A percentile compares a stretch with the other conserved stretches of the same genome.
Evolutionary conservation across 2,329 filamentous ascomycete genomes (phyloP).

Genomic region (Aspergillus felis): DNA sequence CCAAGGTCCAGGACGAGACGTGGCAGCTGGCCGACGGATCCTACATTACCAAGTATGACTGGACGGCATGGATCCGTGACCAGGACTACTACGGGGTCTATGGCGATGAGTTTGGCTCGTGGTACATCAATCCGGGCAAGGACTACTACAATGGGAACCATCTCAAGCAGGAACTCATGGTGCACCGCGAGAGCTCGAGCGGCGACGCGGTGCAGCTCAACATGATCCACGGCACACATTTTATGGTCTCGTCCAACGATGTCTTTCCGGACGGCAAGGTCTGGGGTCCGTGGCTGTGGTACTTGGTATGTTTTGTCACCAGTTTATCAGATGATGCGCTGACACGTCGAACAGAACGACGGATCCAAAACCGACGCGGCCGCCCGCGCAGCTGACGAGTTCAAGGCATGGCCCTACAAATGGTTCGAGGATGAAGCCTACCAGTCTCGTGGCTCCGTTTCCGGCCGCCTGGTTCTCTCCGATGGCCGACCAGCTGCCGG

Average conservation of each 20-base stretch:
- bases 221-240: constrained; percentile 53
- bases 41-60: constrained; percentile 53
- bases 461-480: constrained; percentile 43
- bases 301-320: constrained; percentile 22
- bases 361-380: constrained; percentile 45
- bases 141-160: constrained; percentile 53
- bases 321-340: neutral
- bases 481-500: constrained; percentile 48
- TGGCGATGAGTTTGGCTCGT: constrained; percentile 47
- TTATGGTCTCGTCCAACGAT: constrained; percentile 36
- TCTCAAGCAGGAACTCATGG: constrained; percentile 51
- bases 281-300: constrained; percentile 46
- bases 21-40: constrained; percentile 47
- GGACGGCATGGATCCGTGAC: constrained; percentile 38
- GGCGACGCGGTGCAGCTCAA: constrained; percentile 53
- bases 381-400: constrained; percentile 39
- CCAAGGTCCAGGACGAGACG: constrained; percentile 53
- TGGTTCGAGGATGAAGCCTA: constrained; percentile 48
- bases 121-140: constrained; percentile 50
- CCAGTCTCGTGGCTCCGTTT: constrained; percentile 47
- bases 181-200: constrained; percentile 49
- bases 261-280: constrained; percentile 40
- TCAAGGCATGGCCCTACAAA: constrained; percentile 45
- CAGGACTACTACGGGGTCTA: constrained; percentile 51
- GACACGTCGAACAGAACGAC: constrained; percentile 36